These are phyloP conservation scores for Sporothrix pseudoabietina DNA, from an alignment of 2,329 filamentous ascomycete genomes.

Conservation along the genomic window DNA sequence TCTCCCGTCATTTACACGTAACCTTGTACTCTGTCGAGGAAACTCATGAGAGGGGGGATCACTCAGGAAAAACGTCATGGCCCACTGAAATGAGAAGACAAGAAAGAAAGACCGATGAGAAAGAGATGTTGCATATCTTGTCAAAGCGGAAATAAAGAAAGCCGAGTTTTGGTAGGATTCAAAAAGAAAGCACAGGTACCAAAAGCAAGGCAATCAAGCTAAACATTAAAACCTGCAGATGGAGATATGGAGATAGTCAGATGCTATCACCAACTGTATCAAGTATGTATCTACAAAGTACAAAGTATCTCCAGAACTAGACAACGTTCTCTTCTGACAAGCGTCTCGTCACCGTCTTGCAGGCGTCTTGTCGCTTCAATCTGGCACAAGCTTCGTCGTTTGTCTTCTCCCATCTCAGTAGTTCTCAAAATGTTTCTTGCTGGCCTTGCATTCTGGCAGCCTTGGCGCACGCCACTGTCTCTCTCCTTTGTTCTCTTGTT, in stretches of 20 bases:
- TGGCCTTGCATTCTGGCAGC: not conserved
- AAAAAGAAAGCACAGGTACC: not conserved
- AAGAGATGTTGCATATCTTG: conserved; percentile 12
- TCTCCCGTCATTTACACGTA: conserved; percentile 8
- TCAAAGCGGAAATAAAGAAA: not conserved
- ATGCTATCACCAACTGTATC: not conserved
- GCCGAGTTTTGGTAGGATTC: not conserved
- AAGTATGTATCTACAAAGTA: too few relatives aligned
- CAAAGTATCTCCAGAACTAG: not conserved
- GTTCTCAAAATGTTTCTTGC: not conserved
- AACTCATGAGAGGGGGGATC: not conserved
- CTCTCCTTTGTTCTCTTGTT: not conserved
- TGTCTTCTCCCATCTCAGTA: not conserved
- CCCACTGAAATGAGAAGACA: not conserved
- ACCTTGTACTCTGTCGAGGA: not conserved
- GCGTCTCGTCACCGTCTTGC: not conserved
- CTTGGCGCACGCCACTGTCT: not conserved
- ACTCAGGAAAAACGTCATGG: conserved; percentile 1
- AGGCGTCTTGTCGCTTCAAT: not conserved
- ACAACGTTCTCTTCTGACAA: not conserved
- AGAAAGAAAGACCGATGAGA: not conserved
- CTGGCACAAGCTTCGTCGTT: not conserved
- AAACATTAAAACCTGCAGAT: not conserved
- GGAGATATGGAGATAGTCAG: not conserved
- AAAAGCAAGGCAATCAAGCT: too few relatives aligned